phyloP scores from a whole-genome alignment of 257 asterid genomes.

The Solanum ossicruentum region DNA sequence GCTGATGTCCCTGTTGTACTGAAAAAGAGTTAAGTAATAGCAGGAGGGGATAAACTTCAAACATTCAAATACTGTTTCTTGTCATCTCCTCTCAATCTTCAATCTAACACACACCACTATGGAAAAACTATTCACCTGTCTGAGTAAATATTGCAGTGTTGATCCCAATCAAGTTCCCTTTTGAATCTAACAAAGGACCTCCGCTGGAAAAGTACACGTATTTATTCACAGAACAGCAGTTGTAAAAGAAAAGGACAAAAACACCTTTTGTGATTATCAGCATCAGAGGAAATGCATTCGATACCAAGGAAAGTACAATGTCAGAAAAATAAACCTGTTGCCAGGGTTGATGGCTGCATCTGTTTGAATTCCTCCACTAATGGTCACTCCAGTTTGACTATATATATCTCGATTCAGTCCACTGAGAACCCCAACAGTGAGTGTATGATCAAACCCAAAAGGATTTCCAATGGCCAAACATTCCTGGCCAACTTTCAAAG shows the following conservation, averaged over 20 bases:
- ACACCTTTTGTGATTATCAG: neutral
- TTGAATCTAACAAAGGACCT: slow-evolving; percentile 88
- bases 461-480: slow-evolving; percentile 98
- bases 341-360: slow-evolving; percentile 99
- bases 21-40: neutral
- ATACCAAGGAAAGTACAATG: neutral
- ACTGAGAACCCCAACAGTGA: slow-evolving; percentile 90
- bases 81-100: neutral
- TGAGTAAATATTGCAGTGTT: slow-evolving; percentile 96
- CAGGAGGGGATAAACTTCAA: neutral
- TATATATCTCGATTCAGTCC: slow-evolving; percentile 90
- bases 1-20: slow-evolving; percentile 76
- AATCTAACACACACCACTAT: neutral
- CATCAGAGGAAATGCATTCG: neutral
- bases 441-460: slow-evolving; percentile 96
- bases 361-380: slow-evolving; percentile 95
- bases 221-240: neutral
- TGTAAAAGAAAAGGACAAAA: neutral
- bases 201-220: slow-evolving; percentile 39
- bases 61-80: neutral
- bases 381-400: slow-evolving; percentile 92
- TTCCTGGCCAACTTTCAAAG: slow-evolving; percentile 83
- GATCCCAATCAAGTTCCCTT: slow-evolving; percentile 82
- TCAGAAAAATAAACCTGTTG: slow-evolving; percentile 48
- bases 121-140: slow-evolving; percentile 38